Base-by-base conservation (phyloP, 805 yeast species). In the Candida krabiensis region DNA sequence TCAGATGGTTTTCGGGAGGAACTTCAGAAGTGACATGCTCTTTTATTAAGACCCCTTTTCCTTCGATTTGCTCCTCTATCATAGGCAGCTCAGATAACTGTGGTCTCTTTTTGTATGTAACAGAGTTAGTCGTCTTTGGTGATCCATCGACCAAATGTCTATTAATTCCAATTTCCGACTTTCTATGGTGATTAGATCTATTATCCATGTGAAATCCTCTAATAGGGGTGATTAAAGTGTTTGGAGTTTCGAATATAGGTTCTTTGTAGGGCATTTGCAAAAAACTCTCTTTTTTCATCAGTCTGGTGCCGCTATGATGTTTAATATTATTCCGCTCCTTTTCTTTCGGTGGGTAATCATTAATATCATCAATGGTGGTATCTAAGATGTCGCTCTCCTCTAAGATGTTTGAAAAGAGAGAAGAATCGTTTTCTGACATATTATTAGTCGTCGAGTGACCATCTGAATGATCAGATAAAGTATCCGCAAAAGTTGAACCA, bases 241-340 rank as follows among this genome's bases (percentile, higher is more conserved):
- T 29, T 8, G 48, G 45, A 4, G 40, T 31, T 24, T 37, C 35
- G 23, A 28, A 47, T 9, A 40, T 23, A 13, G 45, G 30, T 15
- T 42, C 35, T 12, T 19, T 17, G 13, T 21, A 23, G 2, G 49
- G 46, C n/a, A 46, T 27, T 21, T 53, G 52, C 18, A 58, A 28
- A 24, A 59, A 59, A 30, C 63, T 58, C 42, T 59, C 64, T 37
- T 54, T 59, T 34, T 59, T 59, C 35, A 59, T 11, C 6, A 59
- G 27, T 29, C 41, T 45, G 28, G 44, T 47, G 27, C 38, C 38
- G 15, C 33, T 32, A 23, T 28, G 13, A 23, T 18, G 15, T 15
- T 35, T 21, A 12, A 23, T 17, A 18, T 17, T 4, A 21, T 9
- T 8, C 18, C 19, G 26, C 19, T 34, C n/a, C n/a, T 28, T 14